These are phyloP conservation scores for Eucalyptus regnans DNA, from an alignment of 345 rosid species.

Conservation along the genomic window DNA sequence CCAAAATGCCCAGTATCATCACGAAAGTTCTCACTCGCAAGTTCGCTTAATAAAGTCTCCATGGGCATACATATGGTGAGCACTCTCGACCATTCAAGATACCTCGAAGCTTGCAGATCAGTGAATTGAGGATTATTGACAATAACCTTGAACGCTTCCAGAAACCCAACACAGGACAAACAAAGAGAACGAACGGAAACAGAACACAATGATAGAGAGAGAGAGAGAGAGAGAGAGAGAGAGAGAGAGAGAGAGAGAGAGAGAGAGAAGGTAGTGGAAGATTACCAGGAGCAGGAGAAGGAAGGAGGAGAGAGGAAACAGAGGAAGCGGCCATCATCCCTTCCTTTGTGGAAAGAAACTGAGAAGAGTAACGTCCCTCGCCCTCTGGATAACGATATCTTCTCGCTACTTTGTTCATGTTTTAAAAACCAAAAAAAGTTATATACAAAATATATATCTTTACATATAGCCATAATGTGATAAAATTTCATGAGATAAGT, in stretches of 20 bases:
- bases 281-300: slow-evolving; percentile 10
- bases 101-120: background rate
- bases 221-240: background rate
- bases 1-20: background rate
- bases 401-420: background rate
- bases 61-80: background rate
- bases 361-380: background rate
- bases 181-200: background rate
- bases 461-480: too few relatives aligned
- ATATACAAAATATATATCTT: too few relatives aligned
- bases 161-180: background rate
- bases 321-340: slow-evolving; percentile 38
- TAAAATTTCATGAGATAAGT: too few relatives aligned
- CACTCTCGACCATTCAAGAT: background rate
- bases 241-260: background rate
- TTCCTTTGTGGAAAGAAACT: background rate
- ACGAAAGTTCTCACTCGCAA: background rate
- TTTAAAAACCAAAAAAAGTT: background rate
- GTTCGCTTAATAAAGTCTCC: background rate
- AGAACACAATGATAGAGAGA: background rate
- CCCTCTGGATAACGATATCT: slow-evolving; percentile 52
- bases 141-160: background rate
- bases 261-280: background rate
- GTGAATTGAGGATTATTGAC: background rate
- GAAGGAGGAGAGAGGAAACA: slow-evolving; percentile 41